Evolutionary conservation across 176 grass and related monocot species (phyloP).

Genomic region (Elymus sibiricus): DNA sequence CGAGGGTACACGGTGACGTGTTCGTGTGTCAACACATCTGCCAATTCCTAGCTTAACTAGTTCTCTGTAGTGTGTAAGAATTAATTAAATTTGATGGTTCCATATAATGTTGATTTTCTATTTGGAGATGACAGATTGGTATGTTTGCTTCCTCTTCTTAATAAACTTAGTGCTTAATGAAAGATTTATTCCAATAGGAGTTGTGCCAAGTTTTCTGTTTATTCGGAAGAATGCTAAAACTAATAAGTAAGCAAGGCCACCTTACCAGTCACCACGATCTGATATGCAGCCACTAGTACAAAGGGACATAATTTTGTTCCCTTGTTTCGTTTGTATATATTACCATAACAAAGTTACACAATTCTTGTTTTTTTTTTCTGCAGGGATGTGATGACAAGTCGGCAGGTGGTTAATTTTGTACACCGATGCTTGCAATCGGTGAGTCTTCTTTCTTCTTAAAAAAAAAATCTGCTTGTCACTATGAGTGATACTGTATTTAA

Average conservation of each 20-base stretch:
- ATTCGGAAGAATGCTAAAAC: background rate
- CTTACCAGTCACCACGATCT: background rate
- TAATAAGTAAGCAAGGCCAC: background rate
- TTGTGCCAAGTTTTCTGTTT: background rate
- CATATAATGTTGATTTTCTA: background rate
- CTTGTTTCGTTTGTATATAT: no score
- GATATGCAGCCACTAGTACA: background rate
- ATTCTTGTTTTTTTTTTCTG: no score
- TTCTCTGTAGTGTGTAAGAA: background rate
- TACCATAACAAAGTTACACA: no score
- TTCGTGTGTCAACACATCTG: no score
- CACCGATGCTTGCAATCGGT: no score
- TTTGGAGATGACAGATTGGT: background rate
- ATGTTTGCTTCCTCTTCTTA: background rate
- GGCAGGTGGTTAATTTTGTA: no score
- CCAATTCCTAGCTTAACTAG: background rate
- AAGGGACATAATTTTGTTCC: background rate
- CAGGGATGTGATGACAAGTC: no score
- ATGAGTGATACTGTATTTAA: no score
- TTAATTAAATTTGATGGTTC: constrained; percentile 3
- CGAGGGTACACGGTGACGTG: no score
- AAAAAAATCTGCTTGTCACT: no score
- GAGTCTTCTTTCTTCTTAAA: no score
- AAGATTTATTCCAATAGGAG: background rate
- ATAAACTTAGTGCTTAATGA: background rate